Base-by-base conservation (phyloP, 1,284 basidiomycete genomes). In the Trichosporon sp. region DNA sequence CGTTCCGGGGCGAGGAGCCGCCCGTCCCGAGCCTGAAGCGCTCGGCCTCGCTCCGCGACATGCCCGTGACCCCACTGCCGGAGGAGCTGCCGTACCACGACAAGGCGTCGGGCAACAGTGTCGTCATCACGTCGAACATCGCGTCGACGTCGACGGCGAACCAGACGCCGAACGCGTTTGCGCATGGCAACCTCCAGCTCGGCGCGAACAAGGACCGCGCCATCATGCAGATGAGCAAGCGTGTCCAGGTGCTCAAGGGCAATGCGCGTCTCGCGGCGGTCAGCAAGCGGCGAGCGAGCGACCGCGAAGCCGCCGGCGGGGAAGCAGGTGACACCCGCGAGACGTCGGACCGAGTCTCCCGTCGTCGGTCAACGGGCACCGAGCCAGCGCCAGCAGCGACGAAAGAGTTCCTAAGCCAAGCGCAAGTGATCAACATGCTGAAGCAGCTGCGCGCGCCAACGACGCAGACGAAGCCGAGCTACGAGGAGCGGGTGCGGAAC, bases 31-130 rank as follows among this genome's bases (percentile, higher is more conserved):
- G 63, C 8, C 63, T 73, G 44, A 71, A 71, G 44, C 74, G 72
- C n/a, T 73, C 73, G 3, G 71, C 68, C 29, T 74, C 74, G 19
- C 59, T 73, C 16, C 70, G 71, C 25, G 57, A 65, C 8, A 46
- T 76, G 19, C 65, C 72, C 21, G 63, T 63, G 33, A 73, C 74
- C 13, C 74, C 76, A 0, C 59, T 61, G 49, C 74, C 76, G 16
- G 71, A 71, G 13, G 62, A 67, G 8, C 61, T 69, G 44, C 76
- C 80, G 16, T 80, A 79, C 66, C 70, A 92, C 89, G 49, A 54
- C 49, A 91, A 92, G 56, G 94, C 94, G 4, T 96, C 94, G 1
- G 94, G 94, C 16, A 99, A 99, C 80, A 95, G 92, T 70, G 91
- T 98, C 58, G 85, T 87, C 46, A 88, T 98, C 74, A 94, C 95